phyloP scores from a whole-genome alignment of 2,329 filamentous ascomycete species.

The Dothistroma septosporum region DNA sequence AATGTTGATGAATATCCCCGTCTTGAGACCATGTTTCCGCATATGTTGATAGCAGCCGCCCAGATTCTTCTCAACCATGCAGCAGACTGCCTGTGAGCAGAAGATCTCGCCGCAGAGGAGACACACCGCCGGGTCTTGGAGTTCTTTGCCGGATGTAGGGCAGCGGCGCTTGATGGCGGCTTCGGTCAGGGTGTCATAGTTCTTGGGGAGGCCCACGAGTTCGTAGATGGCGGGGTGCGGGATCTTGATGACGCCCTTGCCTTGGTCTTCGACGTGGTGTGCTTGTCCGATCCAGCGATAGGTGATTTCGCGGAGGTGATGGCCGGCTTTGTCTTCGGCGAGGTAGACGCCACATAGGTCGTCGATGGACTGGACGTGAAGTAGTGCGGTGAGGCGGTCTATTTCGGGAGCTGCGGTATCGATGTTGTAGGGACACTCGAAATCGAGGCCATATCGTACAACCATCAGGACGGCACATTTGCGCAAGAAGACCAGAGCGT shows the following conservation, averaged over 20 bases:
- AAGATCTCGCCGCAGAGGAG: slow-evolving; percentile 96
- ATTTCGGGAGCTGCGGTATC: slow-evolving; percentile 55
- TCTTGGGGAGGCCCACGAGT: slow-evolving; percentile 83
- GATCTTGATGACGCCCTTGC: slow-evolving; percentile 41
- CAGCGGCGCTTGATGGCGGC: slow-evolving; percentile 81
- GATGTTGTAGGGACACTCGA: slow-evolving; percentile 57
- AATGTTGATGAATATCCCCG: slow-evolving; percentile 94
- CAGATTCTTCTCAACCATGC: slow-evolving; percentile 56
- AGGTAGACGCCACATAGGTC: slow-evolving; percentile 65
- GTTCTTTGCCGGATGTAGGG: slow-evolving; percentile 83
- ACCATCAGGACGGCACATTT: slow-evolving; percentile 81
- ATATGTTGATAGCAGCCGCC: slow-evolving; percentile 92
- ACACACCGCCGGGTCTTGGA: slow-evolving; percentile 86
- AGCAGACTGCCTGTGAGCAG: slow-evolving; percentile 91
- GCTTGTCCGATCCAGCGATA: slow-evolving; percentile 69
- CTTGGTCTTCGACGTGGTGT: slow-evolving; percentile 24
- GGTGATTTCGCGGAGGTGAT: slow-evolving; percentile 49
- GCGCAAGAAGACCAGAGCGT: slow-evolving; percentile 83
- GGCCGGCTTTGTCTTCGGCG: slow-evolving; percentile 36
- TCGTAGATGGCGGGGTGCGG: slow-evolving; percentile 92
- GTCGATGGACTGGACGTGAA: slow-evolving; percentile 73
- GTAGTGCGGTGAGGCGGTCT: slow-evolving; percentile 69
- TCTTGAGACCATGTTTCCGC: slow-evolving; percentile 78
- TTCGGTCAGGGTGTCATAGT: slow-evolving; percentile 88
- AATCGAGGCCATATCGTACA: slow-evolving; percentile 82